Evolutionary conservation across 352 stramenopile genomes (phyloP).

Genomic region (Globisporangium paddicum): DNA sequence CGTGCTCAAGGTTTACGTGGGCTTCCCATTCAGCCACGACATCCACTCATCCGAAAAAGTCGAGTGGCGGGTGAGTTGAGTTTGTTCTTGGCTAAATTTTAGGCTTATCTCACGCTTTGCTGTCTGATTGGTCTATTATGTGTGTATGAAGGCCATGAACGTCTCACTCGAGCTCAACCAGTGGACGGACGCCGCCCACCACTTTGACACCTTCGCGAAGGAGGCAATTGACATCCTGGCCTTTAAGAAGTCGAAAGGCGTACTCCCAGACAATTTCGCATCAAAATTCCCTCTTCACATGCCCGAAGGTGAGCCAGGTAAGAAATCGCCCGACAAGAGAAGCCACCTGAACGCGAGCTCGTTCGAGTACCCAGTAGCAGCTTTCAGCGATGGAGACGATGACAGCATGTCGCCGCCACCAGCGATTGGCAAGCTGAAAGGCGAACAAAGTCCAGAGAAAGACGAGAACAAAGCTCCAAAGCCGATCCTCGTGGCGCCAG

Average conservation of each 20-base stretch:
- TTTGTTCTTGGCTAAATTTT: too few relatives aligned
- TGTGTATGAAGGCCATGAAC: constrained; percentile 51
- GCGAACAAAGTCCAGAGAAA: constrained; percentile 23
- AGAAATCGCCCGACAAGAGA: constrained; percentile 38
- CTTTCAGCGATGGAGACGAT: constrained; percentile 18
- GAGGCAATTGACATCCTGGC: constrained; percentile 60
- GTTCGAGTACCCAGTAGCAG: constrained; percentile 30
- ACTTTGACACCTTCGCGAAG: constrained; percentile 66
- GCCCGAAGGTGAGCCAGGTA: constrained; percentile 42
- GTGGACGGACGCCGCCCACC: constrained; percentile 47
- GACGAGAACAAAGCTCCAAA: constrained; percentile 13
- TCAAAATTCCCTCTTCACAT: constrained; percentile 58
- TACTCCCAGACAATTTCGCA: constrained; percentile 53
- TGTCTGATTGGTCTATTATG: too few relatives aligned
- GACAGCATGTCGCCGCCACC: constrained; percentile 7
- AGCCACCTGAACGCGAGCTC: constrained; percentile 21
- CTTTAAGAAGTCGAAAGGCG: constrained; percentile 61
- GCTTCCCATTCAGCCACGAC: constrained; percentile 80
- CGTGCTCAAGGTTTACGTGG: constrained; percentile 76
- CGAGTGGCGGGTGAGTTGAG: constrained; percentile 76
- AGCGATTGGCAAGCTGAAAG: constrained; percentile 11
- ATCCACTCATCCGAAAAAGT: constrained; percentile 87
- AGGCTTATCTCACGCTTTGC: too few relatives aligned
- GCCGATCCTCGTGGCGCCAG: constrained; percentile 54
- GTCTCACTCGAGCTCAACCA: constrained; percentile 36